Base-by-base conservation (phyloP, 2,329 filamentous ascomycete species). In the Claviceps cyperi region DNA sequence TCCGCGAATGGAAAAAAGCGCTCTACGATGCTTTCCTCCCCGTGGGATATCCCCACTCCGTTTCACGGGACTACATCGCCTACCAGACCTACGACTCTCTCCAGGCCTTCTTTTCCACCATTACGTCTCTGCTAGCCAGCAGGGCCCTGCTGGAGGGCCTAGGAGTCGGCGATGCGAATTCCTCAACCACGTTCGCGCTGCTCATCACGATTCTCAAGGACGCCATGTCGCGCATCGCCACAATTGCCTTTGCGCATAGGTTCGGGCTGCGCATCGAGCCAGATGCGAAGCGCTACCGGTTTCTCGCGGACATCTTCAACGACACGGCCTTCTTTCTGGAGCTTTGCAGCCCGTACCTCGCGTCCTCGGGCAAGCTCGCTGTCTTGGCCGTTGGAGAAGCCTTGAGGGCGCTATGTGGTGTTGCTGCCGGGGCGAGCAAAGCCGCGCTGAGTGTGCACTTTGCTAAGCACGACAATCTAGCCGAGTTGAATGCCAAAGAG, bases 401-500 rank as follows among this genome's bases (percentile, higher is more conserved):
- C 15, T 63, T 80, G 43, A 68, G 77, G 2, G 71, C 76, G 0
- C 69, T 96, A 0, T 97, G 92, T 61, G 92, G 91, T 24, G 89
- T 97, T 5, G 86, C 91, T 0, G 91, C 88, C 0, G 88, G 86
- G 13, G 89, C 87, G 50, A 85, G 86, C 55, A 97, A 97, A 66
- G 91, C 91, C 2, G 90, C 85, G 53, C 69, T 98, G 57, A 92
- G 86, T 62, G 85, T 87, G 11, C 92, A 98, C 67, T 97, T 98
- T 71, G 89, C 91, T 8, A 80, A 75, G 56, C 81, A 81, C 62
- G 86, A 88, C 38, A 97, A 96, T 64, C 69, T 97, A 43, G 91
- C 87, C 1, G 91, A 97, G 65, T 74, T 98, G 51, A 97, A 96
- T 67, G 90, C 91, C 51, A 82, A 95, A 76, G 91, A 97, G 63